phyloP scores from a whole-genome alignment of 164 flowering plant genomes.

The Piper longum region DNA sequence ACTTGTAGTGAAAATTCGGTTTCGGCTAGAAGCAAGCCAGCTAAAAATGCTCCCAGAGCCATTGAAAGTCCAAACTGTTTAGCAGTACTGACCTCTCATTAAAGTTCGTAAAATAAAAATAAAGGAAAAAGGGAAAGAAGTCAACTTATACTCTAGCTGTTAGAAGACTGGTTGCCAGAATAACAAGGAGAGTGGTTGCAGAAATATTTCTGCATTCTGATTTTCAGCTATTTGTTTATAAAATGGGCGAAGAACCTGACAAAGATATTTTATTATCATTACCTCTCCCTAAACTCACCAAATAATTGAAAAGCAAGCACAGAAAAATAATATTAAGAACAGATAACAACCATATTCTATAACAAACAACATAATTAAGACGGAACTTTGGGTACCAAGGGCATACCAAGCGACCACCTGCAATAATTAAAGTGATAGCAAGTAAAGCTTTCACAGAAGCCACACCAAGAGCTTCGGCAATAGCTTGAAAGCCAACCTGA shows the following conservation, averaged over 20 bases:
- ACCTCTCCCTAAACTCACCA: background rate
- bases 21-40: constrained; percentile 99
- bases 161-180: constrained; percentile 93
- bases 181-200: constrained; percentile 92
- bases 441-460: constrained; percentile 95
- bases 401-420: constrained; percentile 94
- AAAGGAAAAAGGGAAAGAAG: constrained; percentile 4
- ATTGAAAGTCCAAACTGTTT: constrained; percentile 97
- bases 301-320: too few relatives aligned
- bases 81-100: constrained; percentile 4
- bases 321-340: background rate
- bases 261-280: background rate
- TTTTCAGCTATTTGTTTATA: constrained; percentile 97
- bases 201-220: constrained; percentile 99
- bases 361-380: background rate
- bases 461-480: constrained; percentile 97
- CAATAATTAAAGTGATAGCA: constrained; percentile 92
- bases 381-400: background rate
- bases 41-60: constrained; percentile 99
- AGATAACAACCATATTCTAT: background rate
- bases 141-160: constrained; percentile 72
- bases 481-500: constrained; percentile 96
- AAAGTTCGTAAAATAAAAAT: constrained; percentile 1
- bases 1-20: constrained; percentile 98
- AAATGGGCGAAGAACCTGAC: constrained; percentile 90